A percentile compares a stretch with the other conserved stretches of the same genome.
phyloP scores from a whole-genome alignment of 768 basidiomycete genomes.

The Postia placenta region DNA sequence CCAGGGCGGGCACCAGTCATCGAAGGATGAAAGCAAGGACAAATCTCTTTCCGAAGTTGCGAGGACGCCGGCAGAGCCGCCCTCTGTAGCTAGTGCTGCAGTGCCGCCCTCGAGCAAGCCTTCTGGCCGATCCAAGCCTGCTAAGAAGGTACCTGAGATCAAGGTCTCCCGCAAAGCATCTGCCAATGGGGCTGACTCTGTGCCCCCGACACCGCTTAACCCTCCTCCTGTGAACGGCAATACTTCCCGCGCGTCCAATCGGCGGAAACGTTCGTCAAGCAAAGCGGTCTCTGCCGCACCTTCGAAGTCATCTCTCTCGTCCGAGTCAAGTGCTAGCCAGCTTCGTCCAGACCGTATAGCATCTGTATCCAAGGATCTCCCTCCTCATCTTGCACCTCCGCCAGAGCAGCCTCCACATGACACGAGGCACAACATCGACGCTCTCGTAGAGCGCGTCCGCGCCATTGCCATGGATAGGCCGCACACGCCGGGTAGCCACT shows the following conservation, averaged over 20 bases:
- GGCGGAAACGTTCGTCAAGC: conserved; percentile 45
- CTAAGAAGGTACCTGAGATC: conserved; percentile 10
- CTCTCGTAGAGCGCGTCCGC: conserved; percentile 71
- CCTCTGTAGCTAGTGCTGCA: background rate
- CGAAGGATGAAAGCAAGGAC: conserved; percentile 18
- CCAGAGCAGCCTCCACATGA: conserved; percentile 34
- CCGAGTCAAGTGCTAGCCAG: conserved; percentile 10
- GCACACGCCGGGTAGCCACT: conserved; percentile 68
- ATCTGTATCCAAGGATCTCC: conserved; percentile 45
- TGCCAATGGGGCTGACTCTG: conserved; percentile 7
- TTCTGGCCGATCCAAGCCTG: conserved; percentile 8
- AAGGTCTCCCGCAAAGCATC: conserved; percentile 15
- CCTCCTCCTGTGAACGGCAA: conserved; percentile 14
- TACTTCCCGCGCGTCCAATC: conserved; percentile 37
- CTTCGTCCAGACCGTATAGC: conserved; percentile 17
- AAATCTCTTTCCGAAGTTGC: conserved; percentile 4
- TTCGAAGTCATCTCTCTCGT: conserved; percentile 16
- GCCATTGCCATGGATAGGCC: conserved; percentile 70
- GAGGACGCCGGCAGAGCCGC: background rate
- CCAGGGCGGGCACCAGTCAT: conserved; percentile 1
- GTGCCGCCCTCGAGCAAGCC: conserved; percentile 6
- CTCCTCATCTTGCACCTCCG: conserved; percentile 44
- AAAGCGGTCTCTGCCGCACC: conserved; percentile 21
- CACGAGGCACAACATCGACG: conserved; percentile 61
- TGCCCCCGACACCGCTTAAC: conserved; percentile 13